Conservation (phyloP, 2,329 filamentous ascomycete genomes). For the Phoma sp. region DNA sequence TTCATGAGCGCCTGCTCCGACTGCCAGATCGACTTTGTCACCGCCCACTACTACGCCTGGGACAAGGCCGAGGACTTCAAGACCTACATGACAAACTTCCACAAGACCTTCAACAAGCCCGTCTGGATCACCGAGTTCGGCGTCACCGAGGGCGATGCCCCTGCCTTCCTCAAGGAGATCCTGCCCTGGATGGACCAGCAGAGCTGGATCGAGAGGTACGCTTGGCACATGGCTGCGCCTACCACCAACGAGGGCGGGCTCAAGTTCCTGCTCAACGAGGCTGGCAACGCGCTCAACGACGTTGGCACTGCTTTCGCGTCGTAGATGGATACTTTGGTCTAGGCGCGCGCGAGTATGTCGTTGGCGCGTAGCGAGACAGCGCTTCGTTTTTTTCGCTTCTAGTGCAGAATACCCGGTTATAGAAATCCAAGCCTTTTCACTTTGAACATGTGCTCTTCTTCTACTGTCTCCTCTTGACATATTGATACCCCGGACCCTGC, state of each 20-base stretch:
- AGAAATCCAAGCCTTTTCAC: not conserved
- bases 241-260: conserved; percentile 21
- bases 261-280: conserved; percentile 26
- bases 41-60: conserved; percentile 48
- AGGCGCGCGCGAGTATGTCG: not conserved
- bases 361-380: not conserved
- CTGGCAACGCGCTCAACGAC: conserved; percentile 27
- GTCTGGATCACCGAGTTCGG: conserved; percentile 50
- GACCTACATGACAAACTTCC: conserved; percentile 46
- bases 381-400: not conserved
- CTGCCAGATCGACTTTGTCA: conserved; percentile 46
- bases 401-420: conserved; percentile 19
- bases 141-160: conserved; percentile 30
- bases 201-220: conserved; percentile 44
- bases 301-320: conserved; percentile 21
- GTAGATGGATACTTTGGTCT: not conserved
- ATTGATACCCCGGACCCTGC: too few relatives aligned
- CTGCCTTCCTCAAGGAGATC: conserved; percentile 40
- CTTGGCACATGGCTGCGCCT: conserved; percentile 39
- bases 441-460: too few relatives aligned
- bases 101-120: conserved; percentile 35
- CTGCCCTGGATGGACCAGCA: conserved; percentile 45
- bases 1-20: conserved; percentile 36
- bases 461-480: too few relatives aligned
- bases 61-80: conserved; percentile 43